These are phyloP conservation scores for Helminthosporium solani DNA, from an alignment of 2,329 filamentous ascomycete genomes.

Conservation along the genomic window DNA sequence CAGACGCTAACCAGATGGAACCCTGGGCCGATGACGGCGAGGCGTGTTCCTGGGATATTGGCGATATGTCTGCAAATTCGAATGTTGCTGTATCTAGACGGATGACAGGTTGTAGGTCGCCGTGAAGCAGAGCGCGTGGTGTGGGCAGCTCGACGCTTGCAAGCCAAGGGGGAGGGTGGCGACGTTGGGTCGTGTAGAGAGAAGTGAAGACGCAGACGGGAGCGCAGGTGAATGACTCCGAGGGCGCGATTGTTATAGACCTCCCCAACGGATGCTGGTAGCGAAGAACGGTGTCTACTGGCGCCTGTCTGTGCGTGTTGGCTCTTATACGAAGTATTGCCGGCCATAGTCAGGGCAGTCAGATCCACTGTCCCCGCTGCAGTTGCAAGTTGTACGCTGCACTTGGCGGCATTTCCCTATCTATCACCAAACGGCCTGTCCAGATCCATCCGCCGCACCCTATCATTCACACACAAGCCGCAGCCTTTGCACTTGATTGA, in stretches of 20 bases:
- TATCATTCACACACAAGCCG: constrained; percentile 23
- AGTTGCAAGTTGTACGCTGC: constrained; percentile 16
- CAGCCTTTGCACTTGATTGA: background rate
- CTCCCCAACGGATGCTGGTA: background rate
- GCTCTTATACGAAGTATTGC: background rate
- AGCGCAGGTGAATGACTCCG: constrained; percentile 1
- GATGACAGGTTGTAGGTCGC: too few species aligned
- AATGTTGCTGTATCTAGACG: too few species aligned
- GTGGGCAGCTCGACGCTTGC: too few species aligned
- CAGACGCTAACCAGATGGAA: background rate
- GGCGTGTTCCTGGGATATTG: background rate
- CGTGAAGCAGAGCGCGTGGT: too few species aligned
- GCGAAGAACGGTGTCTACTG: background rate
- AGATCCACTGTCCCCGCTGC: constrained; percentile 4
- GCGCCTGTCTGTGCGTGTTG: background rate
- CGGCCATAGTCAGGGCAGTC: constrained; percentile 1
- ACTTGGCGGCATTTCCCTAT: constrained; percentile 7
- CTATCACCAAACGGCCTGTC: constrained; percentile 2
- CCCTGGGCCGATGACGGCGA: background rate
- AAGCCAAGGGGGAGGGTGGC: background rate
- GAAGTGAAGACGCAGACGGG: too few species aligned
- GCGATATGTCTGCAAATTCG: background rate
- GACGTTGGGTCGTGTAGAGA: background rate
- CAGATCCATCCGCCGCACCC: constrained; percentile 5
- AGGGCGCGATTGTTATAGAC: background rate